A percentile compares a stretch with the other conserved stretches of the same genome.
Evolutionary conservation across 2,329 filamentous ascomycete species (phyloP).

Genomic region (Amauroascus verrucosus): DNA sequence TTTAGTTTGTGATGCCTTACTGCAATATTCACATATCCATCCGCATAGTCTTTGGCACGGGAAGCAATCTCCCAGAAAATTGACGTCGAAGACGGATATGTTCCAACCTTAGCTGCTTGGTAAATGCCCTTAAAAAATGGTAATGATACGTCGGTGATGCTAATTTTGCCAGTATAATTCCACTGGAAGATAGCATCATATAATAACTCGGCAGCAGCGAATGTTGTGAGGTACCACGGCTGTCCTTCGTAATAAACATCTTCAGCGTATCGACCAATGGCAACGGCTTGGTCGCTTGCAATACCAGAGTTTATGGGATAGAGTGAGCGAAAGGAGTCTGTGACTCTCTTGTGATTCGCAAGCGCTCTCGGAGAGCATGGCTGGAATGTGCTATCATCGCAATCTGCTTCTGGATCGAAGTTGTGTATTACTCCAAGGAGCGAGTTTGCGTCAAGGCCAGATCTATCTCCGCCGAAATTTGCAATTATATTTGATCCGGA

Average conservation of each 20-base stretch:
- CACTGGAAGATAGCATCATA: slow-evolving; percentile 66
- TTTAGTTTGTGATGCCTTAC: slow-evolving; percentile 16
- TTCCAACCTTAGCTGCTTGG: slow-evolving; percentile 49
- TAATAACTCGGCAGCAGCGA: slow-evolving; percentile 67
- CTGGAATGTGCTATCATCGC: slow-evolving; percentile 63
- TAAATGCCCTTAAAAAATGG: slow-evolving; percentile 61
- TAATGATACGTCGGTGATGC: slow-evolving; percentile 55
- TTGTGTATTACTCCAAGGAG: slow-evolving; percentile 56
- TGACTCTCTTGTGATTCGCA: slow-evolving; percentile 63
- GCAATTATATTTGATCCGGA: slow-evolving; percentile 54
- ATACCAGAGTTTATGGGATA: slow-evolving; percentile 62
- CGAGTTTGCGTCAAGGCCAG: slow-evolving; percentile 62
- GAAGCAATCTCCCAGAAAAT: slow-evolving; percentile 39
- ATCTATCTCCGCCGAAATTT: slow-evolving; percentile 56
- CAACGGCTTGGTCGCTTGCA: slow-evolving; percentile 48
- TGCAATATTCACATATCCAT: slow-evolving; percentile 42
- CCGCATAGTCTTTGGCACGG: slow-evolving; percentile 53
- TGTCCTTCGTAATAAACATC: slow-evolving; percentile 68
- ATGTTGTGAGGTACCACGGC: slow-evolving; percentile 67
- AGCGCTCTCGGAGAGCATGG: slow-evolving; percentile 59
- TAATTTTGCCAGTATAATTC: slow-evolving; percentile 53
- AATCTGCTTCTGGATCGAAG: slow-evolving; percentile 57
- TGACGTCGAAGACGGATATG: slow-evolving; percentile 49
- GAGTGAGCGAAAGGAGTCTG: slow-evolving; percentile 62
- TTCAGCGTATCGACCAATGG: slow-evolving; percentile 58